A percentile compares a stretch with the other conserved stretches of the same genome.
phyloP scores from a whole-genome alignment of 495 filamentous ascomycete genomes.

The Podospora tetraspora region DNA sequence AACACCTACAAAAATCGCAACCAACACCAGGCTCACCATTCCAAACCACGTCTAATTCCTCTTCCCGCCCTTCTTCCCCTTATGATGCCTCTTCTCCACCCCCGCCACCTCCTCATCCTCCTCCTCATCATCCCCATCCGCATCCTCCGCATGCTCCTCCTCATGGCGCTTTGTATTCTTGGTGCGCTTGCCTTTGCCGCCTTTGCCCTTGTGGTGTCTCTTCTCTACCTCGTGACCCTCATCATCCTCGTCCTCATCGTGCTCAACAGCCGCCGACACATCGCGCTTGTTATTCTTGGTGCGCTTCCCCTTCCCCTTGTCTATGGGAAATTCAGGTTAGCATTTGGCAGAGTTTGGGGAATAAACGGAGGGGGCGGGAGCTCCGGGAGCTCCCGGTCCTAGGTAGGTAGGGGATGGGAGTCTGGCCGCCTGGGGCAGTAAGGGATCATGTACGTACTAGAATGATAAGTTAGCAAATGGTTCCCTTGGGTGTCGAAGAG shows the following conservation, averaged over 20 bases:
- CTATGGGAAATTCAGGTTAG: too few relatives aligned
- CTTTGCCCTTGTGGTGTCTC: slow-evolving; percentile 19
- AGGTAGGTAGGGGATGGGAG: too few relatives aligned
- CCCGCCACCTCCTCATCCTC: not conserved
- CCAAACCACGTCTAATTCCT: not conserved
- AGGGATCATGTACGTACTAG: too few relatives aligned
- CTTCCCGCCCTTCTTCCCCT: not conserved
- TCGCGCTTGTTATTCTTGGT: not conserved
- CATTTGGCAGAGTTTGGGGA: too few relatives aligned
- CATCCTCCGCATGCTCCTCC: not conserved
- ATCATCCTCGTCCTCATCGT: not conserved
- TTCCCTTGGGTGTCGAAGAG: too few relatives aligned
- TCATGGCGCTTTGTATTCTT: not conserved
- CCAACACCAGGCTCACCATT: not conserved
- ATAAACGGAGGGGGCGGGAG: too few relatives aligned
- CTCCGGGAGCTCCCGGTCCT: too few relatives aligned
- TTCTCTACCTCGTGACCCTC: slow-evolving; percentile 7
- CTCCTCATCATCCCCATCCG: not conserved
- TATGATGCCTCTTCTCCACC: not conserved
- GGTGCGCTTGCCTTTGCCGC: slow-evolving; percentile 16
- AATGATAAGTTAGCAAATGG: too few relatives aligned
- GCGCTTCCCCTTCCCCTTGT: slow-evolving; percentile 14
- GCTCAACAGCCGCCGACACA: slow-evolving; percentile 2
- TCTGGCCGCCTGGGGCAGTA: too few relatives aligned
- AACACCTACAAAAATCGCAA: not conserved